A percentile compares a stretch with the other conserved stretches of the same genome.
Conservation (phyloP, 2,329 filamentous ascomycete genomes). For the Trichoderma endophyticum region DNA sequence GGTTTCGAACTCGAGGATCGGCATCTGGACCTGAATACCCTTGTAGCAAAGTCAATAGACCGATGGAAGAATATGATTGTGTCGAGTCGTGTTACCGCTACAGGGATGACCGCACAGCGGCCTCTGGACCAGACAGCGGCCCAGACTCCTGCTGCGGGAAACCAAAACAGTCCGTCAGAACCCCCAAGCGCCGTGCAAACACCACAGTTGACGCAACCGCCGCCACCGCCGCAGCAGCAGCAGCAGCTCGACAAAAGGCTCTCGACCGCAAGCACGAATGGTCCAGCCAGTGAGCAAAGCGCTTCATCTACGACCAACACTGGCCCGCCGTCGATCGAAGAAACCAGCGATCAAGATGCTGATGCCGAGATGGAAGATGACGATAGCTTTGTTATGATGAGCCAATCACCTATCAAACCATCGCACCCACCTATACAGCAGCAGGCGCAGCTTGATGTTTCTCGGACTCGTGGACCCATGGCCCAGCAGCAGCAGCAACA, state of each 20-base stretch:
- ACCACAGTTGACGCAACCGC: constrained; percentile 23
- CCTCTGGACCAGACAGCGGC: constrained; percentile 40
- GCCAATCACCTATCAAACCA: constrained; percentile 36
- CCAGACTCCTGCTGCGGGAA: constrained; percentile 23
- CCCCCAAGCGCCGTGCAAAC: constrained; percentile 26
- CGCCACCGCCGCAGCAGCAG: background rate
- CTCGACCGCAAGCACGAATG: constrained; percentile 37
- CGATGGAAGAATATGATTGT: constrained; percentile 61
- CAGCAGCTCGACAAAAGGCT: constrained; percentile 27
- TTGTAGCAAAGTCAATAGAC: constrained; percentile 55
- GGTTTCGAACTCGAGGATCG: constrained; percentile 51
- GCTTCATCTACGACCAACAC: constrained; percentile 34
- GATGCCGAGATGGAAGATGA: constrained; percentile 58
- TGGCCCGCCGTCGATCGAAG: constrained; percentile 41
- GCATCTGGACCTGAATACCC: constrained; percentile 48
- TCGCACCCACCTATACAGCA: constrained; percentile 38
- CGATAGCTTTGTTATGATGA: constrained; percentile 52
- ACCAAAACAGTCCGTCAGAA: constrained; percentile 25
- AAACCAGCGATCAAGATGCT: constrained; percentile 45
- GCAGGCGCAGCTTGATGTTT: constrained; percentile 43
- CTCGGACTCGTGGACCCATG: constrained; percentile 38
- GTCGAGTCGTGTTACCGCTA: constrained; percentile 43
- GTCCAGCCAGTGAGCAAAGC: constrained; percentile 34
- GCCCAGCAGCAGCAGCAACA: constrained; percentile 29
- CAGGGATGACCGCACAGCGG: constrained; percentile 50